These are phyloP conservation scores for Ilyonectria sp. DNA, from an alignment of 2,329 filamentous ascomycete genomes.

Conservation along the genomic window DNA sequence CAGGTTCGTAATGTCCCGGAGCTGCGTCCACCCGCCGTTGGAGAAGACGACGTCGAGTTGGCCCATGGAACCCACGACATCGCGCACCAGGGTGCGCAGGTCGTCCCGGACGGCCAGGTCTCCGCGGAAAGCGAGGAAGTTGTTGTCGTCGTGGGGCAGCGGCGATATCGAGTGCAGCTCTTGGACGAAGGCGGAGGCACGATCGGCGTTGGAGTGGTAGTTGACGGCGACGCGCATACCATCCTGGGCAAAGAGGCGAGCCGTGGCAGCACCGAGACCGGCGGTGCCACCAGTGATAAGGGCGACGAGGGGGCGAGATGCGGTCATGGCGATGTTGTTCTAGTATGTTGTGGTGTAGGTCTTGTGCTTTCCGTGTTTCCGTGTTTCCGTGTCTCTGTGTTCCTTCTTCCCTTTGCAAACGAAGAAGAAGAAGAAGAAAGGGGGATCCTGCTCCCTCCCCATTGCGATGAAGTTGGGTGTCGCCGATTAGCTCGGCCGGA, in stretches of 20 bases:
- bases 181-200: constrained; percentile 71
- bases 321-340: not conserved
- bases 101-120: constrained; percentile 75
- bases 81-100: constrained; percentile 71
- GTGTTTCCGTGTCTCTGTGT: not conserved
- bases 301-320: constrained; percentile 50
- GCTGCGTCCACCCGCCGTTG: constrained; percentile 75
- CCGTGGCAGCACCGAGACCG: constrained; percentile 80
- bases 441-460: constrained; percentile 17
- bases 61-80: constrained; percentile 71
- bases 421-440: not conserved
- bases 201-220: constrained; percentile 74
- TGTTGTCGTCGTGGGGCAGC: constrained; percentile 38
- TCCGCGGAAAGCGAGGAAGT: constrained; percentile 71
- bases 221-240: constrained; percentile 82
- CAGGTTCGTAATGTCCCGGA: constrained; percentile 62
- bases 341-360: not conserved
- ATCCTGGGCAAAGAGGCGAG: constrained; percentile 76
- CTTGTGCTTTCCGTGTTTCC: not conserved
- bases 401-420: not conserved
- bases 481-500: not conserved
- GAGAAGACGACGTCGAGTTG: constrained; percentile 83
- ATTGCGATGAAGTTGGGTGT: not conserved
- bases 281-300: constrained; percentile 70
- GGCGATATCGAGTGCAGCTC: constrained; percentile 67